These are phyloP conservation scores for Peronospora tabacina DNA, from an alignment of 352 stramenopile species.

Conservation along the genomic window DNA sequence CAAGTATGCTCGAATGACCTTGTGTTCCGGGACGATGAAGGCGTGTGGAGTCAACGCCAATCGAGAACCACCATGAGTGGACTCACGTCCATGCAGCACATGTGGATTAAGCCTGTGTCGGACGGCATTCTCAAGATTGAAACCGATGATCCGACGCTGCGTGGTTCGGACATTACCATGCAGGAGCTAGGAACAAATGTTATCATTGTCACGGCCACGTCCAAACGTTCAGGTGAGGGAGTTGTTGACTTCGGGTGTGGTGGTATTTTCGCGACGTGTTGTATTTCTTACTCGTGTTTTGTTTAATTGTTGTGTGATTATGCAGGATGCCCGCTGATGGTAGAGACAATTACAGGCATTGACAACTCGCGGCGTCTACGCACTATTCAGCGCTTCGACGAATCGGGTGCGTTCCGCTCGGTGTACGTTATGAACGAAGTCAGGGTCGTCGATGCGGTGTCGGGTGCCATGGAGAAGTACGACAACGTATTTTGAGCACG, in stretches of 20 bases:
- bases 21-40: conserved; percentile 76
- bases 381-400: conserved; percentile 82
- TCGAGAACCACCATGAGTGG: conserved; percentile 81
- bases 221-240: conserved; percentile 63
- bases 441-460: conserved; percentile 79
- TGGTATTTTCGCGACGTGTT: not conserved
- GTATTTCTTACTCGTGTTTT: not conserved
- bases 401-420: conserved; percentile 76
- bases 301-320: not conserved
- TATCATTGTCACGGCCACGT: conserved; percentile 77
- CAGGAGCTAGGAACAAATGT: conserved; percentile 78
- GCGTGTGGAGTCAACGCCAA: conserved; percentile 81
- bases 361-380: conserved; percentile 74
- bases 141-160: conserved; percentile 69
- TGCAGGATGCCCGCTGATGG: conserved; percentile 62
- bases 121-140: conserved; percentile 86
- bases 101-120: conserved; percentile 82
- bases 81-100: conserved; percentile 81
- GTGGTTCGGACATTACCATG: conserved; percentile 81
- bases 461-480: conserved; percentile 83
- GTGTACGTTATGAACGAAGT: conserved; percentile 87
- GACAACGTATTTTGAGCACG: conserved; percentile 67
- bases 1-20: conserved; percentile 85
- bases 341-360: conserved; percentile 79
- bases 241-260: not conserved